Evolutionary conservation across 768 basidiomycete species (phyloP), one percentile per base, ranked within the genome.

Genomic region (Atractiella rhizophila): DNA sequence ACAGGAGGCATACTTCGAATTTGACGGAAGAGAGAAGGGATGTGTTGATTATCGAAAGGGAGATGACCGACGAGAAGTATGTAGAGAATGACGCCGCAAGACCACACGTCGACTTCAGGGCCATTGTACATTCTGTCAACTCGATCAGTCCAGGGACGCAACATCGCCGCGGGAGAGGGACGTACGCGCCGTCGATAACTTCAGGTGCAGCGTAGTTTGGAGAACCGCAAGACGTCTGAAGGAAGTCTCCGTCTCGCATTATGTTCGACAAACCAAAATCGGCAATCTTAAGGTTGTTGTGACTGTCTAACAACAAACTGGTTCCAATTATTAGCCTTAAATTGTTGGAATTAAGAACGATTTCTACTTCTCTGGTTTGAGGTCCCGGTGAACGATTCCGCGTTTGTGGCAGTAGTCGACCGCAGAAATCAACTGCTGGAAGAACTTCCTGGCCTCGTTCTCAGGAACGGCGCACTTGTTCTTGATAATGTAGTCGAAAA

Each of bases 241-340:
- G 69, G 49, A 85, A 68, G 31, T 75, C 66, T 29, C 73, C 69
- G 28, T 77, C 78, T 29, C 77, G 76, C 44, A 83, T 80, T 54
- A 91, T 80, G 9, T 86, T 80, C 20, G 88, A 86, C 88, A 94
- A 91, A 18, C 88, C 88, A 72, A 88, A 94, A 60, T 94, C 88
- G 19, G 83, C 86, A 31, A 96, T 78, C 65, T 94, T 96, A 64
- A 96, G 69, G 54, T 82, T 66, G 49, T 58, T 58, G 33, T 62
- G 46, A 19, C 42, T 45, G 48, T 85, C 76, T 40, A 96, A 76
- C 28, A 98, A 66, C 38, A 96, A 77, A 53, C 53, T 51, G 46
- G n/a, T n/a, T 9, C 16, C 4, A 8, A 11, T n/a, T 3, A 27
- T 19, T n/a, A 27, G 34, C 5, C 9, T 20, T 11, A 16, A 13